A percentile compares a stretch with the other conserved stretches of the same genome.
Conservation (phyloP, 129 eudicot species). For the Lactuca sativa region DNA sequence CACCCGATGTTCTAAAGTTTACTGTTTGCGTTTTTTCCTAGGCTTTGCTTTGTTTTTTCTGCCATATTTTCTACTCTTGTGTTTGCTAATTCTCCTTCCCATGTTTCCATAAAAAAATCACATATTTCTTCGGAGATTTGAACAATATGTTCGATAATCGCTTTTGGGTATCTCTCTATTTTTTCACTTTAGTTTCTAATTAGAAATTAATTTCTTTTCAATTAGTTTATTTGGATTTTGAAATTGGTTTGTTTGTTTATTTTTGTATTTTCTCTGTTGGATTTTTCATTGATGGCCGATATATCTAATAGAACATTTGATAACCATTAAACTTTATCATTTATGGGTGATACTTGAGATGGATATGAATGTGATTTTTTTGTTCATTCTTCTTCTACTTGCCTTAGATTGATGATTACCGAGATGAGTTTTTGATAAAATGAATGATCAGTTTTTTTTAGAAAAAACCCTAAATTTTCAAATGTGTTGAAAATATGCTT, state of each 20-base stretch:
- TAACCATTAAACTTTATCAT: constrained; percentile 6
- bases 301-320: constrained; percentile 10
- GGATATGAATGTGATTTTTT: background rate
- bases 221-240: constrained; percentile 27
- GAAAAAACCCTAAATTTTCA: constrained; percentile 3
- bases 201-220: constrained; percentile 10
- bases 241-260: constrained; percentile 29
- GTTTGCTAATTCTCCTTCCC: constrained; percentile 19
- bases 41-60: constrained; percentile 19
- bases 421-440: constrained; percentile 22
- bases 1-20: background rate
- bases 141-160: constrained; percentile 39
- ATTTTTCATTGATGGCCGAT: constrained; percentile 16
- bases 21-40: constrained; percentile 32
- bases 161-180: constrained; percentile 41
- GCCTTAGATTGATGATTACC: constrained; percentile 1
- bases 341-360: background rate
- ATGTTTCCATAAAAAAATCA: constrained; percentile 24
- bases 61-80: constrained; percentile 2
- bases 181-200: constrained; percentile 13
- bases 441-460: constrained; percentile 4
- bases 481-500: constrained; percentile 7
- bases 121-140: constrained; percentile 26
- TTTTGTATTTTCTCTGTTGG: constrained; percentile 20
- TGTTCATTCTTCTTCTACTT: background rate